phyloP scores from a whole-genome alignment of 768 basidiomycete species.

The Russula abietina region DNA sequence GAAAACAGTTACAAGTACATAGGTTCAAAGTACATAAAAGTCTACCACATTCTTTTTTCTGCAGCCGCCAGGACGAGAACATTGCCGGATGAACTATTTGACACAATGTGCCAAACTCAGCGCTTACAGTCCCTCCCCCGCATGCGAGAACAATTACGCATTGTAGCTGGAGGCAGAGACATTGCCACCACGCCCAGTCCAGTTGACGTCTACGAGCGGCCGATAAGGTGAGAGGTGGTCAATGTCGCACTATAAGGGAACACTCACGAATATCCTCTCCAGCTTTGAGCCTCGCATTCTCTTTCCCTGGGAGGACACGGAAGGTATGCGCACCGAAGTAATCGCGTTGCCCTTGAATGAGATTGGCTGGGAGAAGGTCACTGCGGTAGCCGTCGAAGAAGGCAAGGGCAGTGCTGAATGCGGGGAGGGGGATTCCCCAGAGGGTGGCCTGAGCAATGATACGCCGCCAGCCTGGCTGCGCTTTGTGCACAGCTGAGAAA shows the following conservation, averaged over 20 bases:
- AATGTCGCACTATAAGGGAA: neutral
- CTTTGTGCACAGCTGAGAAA: constrained; percentile 72
- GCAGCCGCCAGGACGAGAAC: neutral
- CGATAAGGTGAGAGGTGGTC: constrained; percentile 11
- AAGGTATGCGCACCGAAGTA: constrained; percentile 99
- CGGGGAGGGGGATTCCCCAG: constrained; percentile 96
- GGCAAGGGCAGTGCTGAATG: constrained; percentile 95
- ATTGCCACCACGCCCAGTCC: constrained; percentile 96
- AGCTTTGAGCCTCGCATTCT: constrained; percentile 72
- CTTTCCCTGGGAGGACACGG: constrained; percentile 87
- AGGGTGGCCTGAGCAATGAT: constrained; percentile 93
- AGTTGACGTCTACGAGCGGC: constrained; percentile 76
- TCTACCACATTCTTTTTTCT: constrained; percentile 14
- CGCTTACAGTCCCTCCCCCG: neutral
- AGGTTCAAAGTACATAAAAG: constrained; percentile 6
- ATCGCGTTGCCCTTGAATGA: constrained; percentile 96
- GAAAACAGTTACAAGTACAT: constrained; percentile 2
- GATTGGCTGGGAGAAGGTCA: constrained; percentile 88
- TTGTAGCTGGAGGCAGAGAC: constrained; percentile 86
- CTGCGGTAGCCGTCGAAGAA: constrained; percentile 99
- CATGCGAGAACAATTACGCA: constrained; percentile 39
- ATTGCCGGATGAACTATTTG: neutral
- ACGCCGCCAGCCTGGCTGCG: constrained; percentile 97
- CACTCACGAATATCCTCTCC: constrained; percentile 84
- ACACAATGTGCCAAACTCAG: neutral